Percentiles rank a stretch among this genome's conserved stretches.
Evolutionary conservation across 1,139 yeast species (phyloP).

Genomic region (Taphrina communis): DNA sequence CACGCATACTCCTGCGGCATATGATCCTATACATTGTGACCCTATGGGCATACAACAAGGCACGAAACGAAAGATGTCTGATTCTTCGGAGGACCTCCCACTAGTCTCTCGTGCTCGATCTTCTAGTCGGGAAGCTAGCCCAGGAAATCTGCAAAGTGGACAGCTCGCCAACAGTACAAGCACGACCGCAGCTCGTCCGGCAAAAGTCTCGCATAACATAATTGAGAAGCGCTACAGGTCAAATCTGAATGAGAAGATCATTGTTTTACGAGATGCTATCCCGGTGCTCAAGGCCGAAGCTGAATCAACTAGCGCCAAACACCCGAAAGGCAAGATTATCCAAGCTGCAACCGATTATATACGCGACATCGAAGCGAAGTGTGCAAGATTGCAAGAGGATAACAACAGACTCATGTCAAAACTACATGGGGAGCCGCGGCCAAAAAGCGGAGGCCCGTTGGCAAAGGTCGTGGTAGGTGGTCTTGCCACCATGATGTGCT

Average conservation of each 20-base stretch:
- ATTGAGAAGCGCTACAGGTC: constrained; percentile 81
- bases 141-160: neutral
- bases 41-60: neutral
- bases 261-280: constrained; percentile 74
- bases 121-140: neutral
- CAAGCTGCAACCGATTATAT: constrained; percentile 91
- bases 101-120: neutral
- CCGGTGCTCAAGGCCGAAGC: constrained; percentile 61
- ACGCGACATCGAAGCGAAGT: constrained; percentile 75
- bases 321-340: constrained; percentile 76
- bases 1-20: neutral
- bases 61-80: constrained; percentile 18
- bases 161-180: neutral
- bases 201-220: constrained; percentile 73
- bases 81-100: neutral
- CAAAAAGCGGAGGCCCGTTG: constrained; percentile 41
- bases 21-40: neutral
- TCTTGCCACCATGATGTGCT: constrained; percentile 54
- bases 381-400: constrained; percentile 63
- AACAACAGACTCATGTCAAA: constrained; percentile 56
- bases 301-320: constrained; percentile 49
- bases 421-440: constrained; percentile 22
- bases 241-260: constrained; percentile 73
- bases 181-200: neutral
- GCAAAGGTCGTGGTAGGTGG: constrained; percentile 53